These are phyloP conservation scores for Chlorella sp. DNA, from an alignment of 139 green algal species.

Conservation along the genomic window DNA sequence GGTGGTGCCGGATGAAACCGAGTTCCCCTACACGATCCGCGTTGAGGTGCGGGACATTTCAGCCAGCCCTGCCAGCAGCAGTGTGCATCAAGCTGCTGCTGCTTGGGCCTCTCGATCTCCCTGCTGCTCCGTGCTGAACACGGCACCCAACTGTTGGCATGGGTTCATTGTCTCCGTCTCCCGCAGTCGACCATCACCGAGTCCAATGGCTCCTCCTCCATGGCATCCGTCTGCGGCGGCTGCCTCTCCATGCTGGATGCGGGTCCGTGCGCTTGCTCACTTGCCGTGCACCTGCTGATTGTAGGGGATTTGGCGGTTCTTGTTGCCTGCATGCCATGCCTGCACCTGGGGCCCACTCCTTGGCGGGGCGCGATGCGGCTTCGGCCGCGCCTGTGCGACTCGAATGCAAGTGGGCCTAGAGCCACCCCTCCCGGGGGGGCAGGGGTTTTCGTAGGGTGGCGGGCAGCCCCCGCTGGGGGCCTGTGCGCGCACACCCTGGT, in stretches of 20 bases:
- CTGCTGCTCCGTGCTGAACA: too few species aligned
- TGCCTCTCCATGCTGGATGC: constrained; percentile 95
- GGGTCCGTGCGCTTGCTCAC: constrained; percentile 46
- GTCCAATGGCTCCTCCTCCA: constrained; percentile 95
- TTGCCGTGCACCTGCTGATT: too few species aligned
- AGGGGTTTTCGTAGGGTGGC: constrained; percentile 50
- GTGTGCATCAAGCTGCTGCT: too few species aligned
- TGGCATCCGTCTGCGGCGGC: constrained; percentile 97
- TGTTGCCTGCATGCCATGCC: not conserved
- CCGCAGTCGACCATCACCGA: constrained; percentile 92
- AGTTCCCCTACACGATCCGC: constrained; percentile 91
- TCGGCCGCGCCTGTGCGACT: constrained; percentile 41
- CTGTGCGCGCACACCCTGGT: constrained; percentile 43
- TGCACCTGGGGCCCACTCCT: constrained; percentile 38
- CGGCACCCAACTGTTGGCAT: too few species aligned
- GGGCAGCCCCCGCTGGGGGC: not conserved
- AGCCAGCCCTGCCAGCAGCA: too few species aligned
- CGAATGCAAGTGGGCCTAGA: constrained; percentile 57
- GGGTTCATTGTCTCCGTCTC: too few species aligned
- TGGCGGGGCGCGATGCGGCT: constrained; percentile 52
- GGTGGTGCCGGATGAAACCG: constrained; percentile 70
- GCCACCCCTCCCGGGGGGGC: constrained; percentile 2
- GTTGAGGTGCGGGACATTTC: constrained; percentile 75
- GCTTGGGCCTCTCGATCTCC: too few species aligned
- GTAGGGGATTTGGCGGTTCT: too few species aligned